phyloP scores from a whole-genome alignment of 2,329 filamentous ascomycete species.

The Bipolaris victoriae region DNA sequence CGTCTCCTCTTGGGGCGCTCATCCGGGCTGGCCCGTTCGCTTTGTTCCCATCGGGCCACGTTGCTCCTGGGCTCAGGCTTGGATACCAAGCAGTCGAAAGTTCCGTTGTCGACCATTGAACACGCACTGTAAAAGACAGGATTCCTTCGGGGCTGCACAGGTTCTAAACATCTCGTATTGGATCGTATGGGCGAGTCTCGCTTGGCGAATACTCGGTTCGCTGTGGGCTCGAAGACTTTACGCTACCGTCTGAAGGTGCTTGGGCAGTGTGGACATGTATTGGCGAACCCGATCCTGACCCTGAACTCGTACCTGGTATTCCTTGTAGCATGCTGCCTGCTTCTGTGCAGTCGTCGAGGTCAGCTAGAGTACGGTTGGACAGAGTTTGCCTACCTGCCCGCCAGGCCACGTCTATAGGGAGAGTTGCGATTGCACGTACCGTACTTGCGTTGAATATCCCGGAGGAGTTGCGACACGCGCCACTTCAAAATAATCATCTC shows the following conservation, averaged over 20 bases:
- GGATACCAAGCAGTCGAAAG: constrained; percentile 23
- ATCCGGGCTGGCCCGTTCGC: constrained; percentile 10
- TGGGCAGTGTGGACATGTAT: constrained; percentile 37
- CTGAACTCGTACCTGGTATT: constrained; percentile 35
- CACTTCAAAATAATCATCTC: constrained; percentile 49
- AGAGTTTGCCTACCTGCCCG: constrained; percentile 22
- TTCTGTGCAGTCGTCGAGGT: constrained; percentile 40
- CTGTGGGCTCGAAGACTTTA: constrained; percentile 40
- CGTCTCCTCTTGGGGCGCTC: constrained; percentile 10
- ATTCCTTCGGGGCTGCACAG: constrained; percentile 20
- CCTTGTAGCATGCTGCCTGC: constrained; percentile 47
- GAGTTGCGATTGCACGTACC: constrained; percentile 38
- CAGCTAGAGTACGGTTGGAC: constrained; percentile 36
- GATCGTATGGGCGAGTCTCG: constrained; percentile 46
- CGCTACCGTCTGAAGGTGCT: constrained; percentile 34
- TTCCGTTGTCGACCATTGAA: constrained; percentile 19
- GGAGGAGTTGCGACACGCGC: constrained; percentile 45
- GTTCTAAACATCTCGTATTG: constrained; percentile 45
- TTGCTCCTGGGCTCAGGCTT: constrained; percentile 28
- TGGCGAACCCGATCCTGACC: constrained; percentile 29
- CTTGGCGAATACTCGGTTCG: constrained; percentile 42
- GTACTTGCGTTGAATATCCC: constrained; percentile 47
- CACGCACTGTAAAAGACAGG: constrained; percentile 26
- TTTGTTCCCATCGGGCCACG: constrained; percentile 13
- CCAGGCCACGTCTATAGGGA: constrained; percentile 28